phyloP scores from a whole-genome alignment of 495 filamentous ascomycete genomes.

The Neurospora terricola region DNA sequence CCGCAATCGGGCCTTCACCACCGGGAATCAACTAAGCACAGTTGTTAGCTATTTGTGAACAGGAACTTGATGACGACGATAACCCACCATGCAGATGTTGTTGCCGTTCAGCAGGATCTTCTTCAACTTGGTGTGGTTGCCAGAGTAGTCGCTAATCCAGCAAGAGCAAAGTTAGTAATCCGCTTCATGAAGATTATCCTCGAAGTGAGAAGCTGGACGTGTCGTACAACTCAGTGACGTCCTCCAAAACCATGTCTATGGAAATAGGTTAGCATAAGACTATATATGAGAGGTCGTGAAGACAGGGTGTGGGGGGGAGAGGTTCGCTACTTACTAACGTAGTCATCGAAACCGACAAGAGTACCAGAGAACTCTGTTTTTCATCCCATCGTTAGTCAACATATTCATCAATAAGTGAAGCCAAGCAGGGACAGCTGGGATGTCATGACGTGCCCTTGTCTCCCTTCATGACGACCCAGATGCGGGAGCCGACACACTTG shows the following conservation, averaged over 20 bases:
- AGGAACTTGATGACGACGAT: background rate
- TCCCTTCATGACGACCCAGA: slow-evolving; percentile 99
- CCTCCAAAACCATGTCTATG: slow-evolving; percentile 93
- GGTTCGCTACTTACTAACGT: slow-evolving; percentile 73
- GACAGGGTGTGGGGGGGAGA: background rate
- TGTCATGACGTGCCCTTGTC: slow-evolving; percentile 64
- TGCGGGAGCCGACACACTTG: slow-evolving; percentile 93
- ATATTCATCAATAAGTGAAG: background rate
- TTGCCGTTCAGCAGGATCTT: slow-evolving; percentile 98
- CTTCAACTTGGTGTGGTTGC: slow-evolving; percentile 72
- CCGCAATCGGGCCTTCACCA: slow-evolving; percentile 61
- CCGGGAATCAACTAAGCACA: slow-evolving; percentile 67
- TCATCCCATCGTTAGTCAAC: slow-evolving; percentile 5
- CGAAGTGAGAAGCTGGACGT: background rate
- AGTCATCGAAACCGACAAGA: slow-evolving; percentile 93
- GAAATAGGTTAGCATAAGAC: background rate
- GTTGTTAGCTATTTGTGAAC: background rate
- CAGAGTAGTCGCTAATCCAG: slow-evolving; percentile 67
- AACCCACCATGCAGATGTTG: slow-evolving; percentile 92
- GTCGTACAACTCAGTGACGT: slow-evolving; percentile 92
- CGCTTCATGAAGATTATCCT: background rate
- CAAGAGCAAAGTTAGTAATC: slow-evolving; percentile 5
- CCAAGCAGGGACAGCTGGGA: background rate
- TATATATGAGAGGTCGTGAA: background rate
- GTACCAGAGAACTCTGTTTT: slow-evolving; percentile 82